Evolutionary conservation across 2,329 filamentous ascomycete genomes (phyloP).

Genomic region (Dothideomycetes sp.): DNA sequence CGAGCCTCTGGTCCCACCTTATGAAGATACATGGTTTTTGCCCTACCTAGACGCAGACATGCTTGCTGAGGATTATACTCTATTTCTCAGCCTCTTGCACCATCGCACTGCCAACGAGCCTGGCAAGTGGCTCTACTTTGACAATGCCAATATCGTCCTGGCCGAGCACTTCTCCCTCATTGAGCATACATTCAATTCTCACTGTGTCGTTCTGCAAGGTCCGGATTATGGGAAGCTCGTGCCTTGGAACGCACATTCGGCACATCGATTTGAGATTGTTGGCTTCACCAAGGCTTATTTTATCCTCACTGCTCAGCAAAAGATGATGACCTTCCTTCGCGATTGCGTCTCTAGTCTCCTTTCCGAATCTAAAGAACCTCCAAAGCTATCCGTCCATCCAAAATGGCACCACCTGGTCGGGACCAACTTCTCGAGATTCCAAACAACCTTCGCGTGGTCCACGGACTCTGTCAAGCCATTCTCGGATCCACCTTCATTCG

Average conservation of each 20-base stretch:
- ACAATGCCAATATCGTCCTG: slow-evolving; percentile 14
- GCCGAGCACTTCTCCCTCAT: slow-evolving; percentile 6
- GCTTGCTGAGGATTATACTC: slow-evolving; percentile 10
- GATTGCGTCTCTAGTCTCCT: neutral
- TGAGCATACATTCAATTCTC: slow-evolving; percentile 5
- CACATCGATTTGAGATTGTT: slow-evolving; percentile 14
- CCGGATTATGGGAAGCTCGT: slow-evolving; percentile 12
- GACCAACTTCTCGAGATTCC: neutral
- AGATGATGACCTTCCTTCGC: slow-evolving; percentile 8
- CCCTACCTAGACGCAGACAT: slow-evolving; percentile 15
- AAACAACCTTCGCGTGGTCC: neutral
- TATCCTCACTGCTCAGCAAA: slow-evolving; percentile 4
- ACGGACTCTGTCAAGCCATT: slow-evolving; percentile 2
- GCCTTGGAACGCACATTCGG: slow-evolving; percentile 10
- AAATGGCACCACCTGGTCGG: slow-evolving; percentile 1
- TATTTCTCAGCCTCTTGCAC: slow-evolving; percentile 15
- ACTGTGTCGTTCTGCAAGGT: slow-evolving; percentile 15
- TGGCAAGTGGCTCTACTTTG: slow-evolving; percentile 15
- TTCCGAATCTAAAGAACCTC: neutral
- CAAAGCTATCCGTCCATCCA: neutral
- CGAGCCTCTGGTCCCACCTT: no score
- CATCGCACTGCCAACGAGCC: slow-evolving; percentile 12
- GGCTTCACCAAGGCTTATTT: slow-evolving; percentile 14
- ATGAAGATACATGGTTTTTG: slow-evolving; percentile 10
- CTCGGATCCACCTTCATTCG: neutral